These are phyloP conservation scores for Alternaria infectoria DNA, from an alignment of 2,329 filamentous ascomycete genomes.

Conservation along the genomic window DNA sequence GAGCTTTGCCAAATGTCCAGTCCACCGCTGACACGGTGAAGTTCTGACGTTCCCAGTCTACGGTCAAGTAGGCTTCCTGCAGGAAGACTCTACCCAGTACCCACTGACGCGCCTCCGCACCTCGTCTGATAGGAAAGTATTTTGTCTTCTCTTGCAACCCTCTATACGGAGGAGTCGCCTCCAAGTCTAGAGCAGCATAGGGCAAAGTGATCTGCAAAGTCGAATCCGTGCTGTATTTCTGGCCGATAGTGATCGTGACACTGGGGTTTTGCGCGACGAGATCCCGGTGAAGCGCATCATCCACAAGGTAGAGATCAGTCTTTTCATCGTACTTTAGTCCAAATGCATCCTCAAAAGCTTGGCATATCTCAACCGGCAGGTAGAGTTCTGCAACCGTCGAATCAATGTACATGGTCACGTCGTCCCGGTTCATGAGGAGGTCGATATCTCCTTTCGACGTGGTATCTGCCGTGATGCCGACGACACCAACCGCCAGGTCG, in stretches of 20 bases:
- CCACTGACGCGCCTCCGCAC: slow-evolving; percentile 60
- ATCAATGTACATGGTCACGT: slow-evolving; percentile 56
- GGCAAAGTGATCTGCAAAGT: slow-evolving; percentile 56
- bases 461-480: slow-evolving; percentile 46
- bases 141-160: slow-evolving; percentile 65
- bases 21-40: slow-evolving; percentile 54
- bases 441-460: slow-evolving; percentile 42
- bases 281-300: slow-evolving; percentile 61
- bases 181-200: slow-evolving; percentile 58
- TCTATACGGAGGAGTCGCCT: slow-evolving; percentile 56
- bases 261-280: slow-evolving; percentile 53
- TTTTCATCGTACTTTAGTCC: slow-evolving; percentile 70
- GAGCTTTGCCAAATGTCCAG: slow-evolving; percentile 36
- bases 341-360: slow-evolving; percentile 68
- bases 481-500: slow-evolving; percentile 65
- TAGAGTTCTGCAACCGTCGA: slow-evolving; percentile 58
- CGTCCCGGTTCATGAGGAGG: slow-evolving; percentile 38
- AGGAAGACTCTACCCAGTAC: slow-evolving; percentile 72
- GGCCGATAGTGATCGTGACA: slow-evolving; percentile 53
- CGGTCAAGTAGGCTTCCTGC: slow-evolving; percentile 66
- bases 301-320: slow-evolving; percentile 69
- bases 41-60: slow-evolving; percentile 56
- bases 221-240: slow-evolving; percentile 38
- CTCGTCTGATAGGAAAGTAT: slow-evolving; percentile 71
- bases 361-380: slow-evolving; percentile 61